Evolutionary conservation across 179 eudicot species (phyloP).

Genomic region (Amaranthus tricolor): DNA sequence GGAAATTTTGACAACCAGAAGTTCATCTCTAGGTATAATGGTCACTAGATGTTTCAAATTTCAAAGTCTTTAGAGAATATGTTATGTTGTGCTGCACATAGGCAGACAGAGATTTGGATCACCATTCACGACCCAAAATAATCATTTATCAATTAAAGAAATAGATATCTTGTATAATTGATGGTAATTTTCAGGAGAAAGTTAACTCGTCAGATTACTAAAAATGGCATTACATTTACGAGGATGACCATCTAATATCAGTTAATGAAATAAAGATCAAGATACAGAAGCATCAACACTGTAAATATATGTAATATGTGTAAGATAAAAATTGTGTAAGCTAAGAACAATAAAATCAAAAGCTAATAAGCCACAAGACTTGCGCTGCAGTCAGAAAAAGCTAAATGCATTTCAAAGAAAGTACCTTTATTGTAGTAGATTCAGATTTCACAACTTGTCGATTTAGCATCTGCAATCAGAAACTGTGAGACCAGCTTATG

Average conservation of each 20-base stretch:
- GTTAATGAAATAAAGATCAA: not conserved
- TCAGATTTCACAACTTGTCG: slow-evolving; percentile 97
- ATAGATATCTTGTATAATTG: not conserved
- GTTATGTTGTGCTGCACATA: not conserved
- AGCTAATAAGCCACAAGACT: slow-evolving; percentile 1
- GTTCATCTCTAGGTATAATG: not conserved
- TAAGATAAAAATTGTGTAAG: not conserved
- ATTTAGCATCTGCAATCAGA: slow-evolving; percentile 69
- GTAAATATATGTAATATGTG: not conserved
- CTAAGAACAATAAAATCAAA: not conserved
- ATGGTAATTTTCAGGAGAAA: not conserved
- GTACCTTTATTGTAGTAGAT: slow-evolving; percentile 89
- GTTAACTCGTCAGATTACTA: no score
- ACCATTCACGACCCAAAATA: no score
- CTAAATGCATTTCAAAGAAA: not conserved
- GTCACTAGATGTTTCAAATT: not conserved
- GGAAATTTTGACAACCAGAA: not conserved
- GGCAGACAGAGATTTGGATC: not conserved
- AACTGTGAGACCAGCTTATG: slow-evolving; percentile 14
- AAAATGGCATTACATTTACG: not conserved
- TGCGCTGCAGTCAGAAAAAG: not conserved
- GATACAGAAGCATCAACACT: not conserved
- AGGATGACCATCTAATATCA: not conserved
- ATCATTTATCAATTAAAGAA: no score
- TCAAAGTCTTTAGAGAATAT: not conserved